These are phyloP conservation scores for Jasminum sambac DNA, from an alignment of 257 asterid species.

Conservation along the genomic window DNA sequence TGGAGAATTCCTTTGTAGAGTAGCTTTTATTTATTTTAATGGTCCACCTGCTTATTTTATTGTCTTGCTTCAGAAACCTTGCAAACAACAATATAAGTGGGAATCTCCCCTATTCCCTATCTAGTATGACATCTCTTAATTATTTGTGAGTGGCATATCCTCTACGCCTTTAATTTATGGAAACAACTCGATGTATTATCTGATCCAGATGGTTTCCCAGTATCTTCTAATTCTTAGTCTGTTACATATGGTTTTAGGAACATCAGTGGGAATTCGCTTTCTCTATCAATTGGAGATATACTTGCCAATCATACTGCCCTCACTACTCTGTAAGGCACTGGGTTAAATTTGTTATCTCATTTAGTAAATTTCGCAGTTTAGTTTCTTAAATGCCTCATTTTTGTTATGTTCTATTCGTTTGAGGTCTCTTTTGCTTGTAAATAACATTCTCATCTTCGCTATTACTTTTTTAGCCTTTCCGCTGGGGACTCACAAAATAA, in stretches of 20 bases:
- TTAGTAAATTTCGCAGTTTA: conserved; percentile 8
- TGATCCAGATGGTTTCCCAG: conserved; percentile 17
- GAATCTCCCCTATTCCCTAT: conserved; percentile 73
- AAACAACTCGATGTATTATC: conserved; percentile 21
- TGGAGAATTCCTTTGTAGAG: conserved; percentile 22
- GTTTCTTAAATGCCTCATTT: neutral
- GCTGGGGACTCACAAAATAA: neutral
- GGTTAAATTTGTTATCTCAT: conserved; percentile 2
- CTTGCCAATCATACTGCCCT: conserved; percentile 68
- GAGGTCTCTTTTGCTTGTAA: neutral
- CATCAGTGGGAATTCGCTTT: conserved; percentile 64
- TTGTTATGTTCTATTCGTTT: no score
- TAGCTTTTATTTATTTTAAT: conserved; percentile 21
- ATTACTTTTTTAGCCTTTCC: neutral
- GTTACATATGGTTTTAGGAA: conserved; percentile 55
- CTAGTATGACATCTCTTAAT: conserved; percentile 52
- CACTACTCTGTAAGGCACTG: conserved; percentile 60
- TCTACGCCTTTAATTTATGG: conserved; percentile 18
- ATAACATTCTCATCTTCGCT: neutral
- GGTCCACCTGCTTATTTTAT: conserved; percentile 15
- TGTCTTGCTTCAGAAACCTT: conserved; percentile 67
- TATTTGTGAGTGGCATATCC: conserved; percentile 66
- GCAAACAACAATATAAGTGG: conserved; percentile 83
- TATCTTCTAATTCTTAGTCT: conserved; percentile 28
- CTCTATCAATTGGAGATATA: conserved; percentile 81